A percentile compares a stretch with the other conserved stretches of the same genome.
These are phyloP conservation scores for Nemania diffusa DNA, from an alignment of 2,329 filamentous ascomycete genomes.

Conservation along the genomic window DNA sequence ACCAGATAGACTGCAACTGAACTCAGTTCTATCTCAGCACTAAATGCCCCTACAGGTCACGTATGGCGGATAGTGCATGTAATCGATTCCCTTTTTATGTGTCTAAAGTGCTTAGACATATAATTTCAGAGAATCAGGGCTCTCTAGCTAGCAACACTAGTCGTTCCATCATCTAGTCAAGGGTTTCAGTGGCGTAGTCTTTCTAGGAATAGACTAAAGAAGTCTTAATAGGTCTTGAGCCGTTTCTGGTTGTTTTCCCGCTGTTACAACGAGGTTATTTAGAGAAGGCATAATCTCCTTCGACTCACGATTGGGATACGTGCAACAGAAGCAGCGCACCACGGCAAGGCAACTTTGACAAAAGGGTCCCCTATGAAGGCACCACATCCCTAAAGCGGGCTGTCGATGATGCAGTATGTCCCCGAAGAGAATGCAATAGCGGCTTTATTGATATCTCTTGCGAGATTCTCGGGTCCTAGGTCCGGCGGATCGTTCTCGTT, in stretches of 20 bases:
- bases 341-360: conserved; percentile 24
- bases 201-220: conserved; percentile 13
- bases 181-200: conserved; percentile 11
- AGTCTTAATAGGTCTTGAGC: conserved; percentile 2
- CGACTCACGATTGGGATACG: not conserved
- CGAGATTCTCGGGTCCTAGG: conserved; percentile 2
- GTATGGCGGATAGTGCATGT: no score
- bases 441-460: conserved; percentile 16
- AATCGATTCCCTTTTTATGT: no score
- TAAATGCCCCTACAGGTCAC: no score
- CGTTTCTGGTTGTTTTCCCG: not conserved
- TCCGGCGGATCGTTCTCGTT: conserved; percentile 13
- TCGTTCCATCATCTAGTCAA: conserved; percentile 13
- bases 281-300: not conserved
- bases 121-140: not conserved
- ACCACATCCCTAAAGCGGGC: conserved; percentile 30
- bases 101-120: not conserved
- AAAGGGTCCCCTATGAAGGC: conserved; percentile 26
- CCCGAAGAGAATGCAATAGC: conserved; percentile 22
- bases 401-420: conserved; percentile 7
- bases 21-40: no score
- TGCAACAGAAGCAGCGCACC: conserved; percentile 19
- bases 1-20: no score
- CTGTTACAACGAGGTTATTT: not conserved
- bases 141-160: not conserved